phyloP scores from a whole-genome alignment of 441 rosid genomes.

The Jatropha multifida region DNA sequence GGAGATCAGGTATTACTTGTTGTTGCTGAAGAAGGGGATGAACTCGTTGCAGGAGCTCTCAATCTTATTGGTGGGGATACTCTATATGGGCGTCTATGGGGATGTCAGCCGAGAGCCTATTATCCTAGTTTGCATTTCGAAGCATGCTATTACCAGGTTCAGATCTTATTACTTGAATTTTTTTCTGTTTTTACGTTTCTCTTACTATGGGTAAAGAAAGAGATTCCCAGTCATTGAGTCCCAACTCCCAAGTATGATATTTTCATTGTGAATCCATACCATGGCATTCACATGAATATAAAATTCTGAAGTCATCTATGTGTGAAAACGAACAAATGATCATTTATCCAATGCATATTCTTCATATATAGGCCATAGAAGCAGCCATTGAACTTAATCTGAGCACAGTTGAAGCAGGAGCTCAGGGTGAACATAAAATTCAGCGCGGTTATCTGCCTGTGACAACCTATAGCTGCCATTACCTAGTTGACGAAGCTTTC shows the following conservation, averaged over 20 bases:
- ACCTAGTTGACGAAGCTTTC: slow-evolving; percentile 71
- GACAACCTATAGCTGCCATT: slow-evolving; percentile 86
- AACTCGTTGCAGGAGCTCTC: slow-evolving; percentile 91
- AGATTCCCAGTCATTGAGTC: neutral
- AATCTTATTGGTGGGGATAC: slow-evolving; percentile 94
- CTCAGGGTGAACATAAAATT: slow-evolving; percentile 98
- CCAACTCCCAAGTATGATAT: neutral
- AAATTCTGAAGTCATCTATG: neutral
- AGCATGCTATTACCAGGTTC: slow-evolving; percentile 96
- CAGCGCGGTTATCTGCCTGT: slow-evolving; percentile 94
- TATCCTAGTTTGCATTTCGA: slow-evolving; percentile 92
- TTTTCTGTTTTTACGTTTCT: neutral
- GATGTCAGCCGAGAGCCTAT: slow-evolving; percentile 73
- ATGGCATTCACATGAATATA: neutral
- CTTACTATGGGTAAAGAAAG: neutral
- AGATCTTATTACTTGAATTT: slow-evolving; percentile 3
- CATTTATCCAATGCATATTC: slow-evolving; percentile 7
- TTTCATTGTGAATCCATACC: no score
- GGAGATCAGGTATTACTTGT: slow-evolving; percentile 75
- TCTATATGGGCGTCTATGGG: slow-evolving; percentile 90
- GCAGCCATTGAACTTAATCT: slow-evolving; percentile 84
- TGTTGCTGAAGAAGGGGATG: slow-evolving; percentile 83
- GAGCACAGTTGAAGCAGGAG: slow-evolving; percentile 91
- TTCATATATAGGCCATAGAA: slow-evolving; percentile 71
- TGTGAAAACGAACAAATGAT: neutral